These are phyloP conservation scores for Cryptococcus amylolentus DNA, from an alignment of 1,284 basidiomycete species.

Conservation along the genomic window DNA sequence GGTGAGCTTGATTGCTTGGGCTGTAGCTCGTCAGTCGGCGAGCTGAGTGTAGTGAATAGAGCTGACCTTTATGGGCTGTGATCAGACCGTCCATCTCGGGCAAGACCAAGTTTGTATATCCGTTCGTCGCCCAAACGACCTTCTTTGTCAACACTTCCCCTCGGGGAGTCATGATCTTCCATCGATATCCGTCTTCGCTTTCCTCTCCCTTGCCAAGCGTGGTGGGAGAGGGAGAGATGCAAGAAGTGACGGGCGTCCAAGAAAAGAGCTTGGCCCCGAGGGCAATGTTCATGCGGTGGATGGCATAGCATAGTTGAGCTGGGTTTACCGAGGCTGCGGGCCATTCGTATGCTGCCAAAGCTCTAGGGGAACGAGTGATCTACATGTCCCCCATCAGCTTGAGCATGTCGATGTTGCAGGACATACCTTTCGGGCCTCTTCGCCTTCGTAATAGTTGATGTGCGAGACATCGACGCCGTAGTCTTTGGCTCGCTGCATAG, in stretches of 20 bases:
- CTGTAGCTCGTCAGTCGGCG: conserved; percentile 6
- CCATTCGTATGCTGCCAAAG: conserved; percentile 20
- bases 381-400: neutral
- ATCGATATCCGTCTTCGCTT: conserved; percentile 3
- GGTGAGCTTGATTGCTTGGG: conserved; percentile 36
- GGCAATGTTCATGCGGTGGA: conserved; percentile 18
- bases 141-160: conserved; percentile 22
- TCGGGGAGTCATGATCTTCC: conserved; percentile 31
- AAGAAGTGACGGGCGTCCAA: conserved; percentile 15
- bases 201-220: neutral
- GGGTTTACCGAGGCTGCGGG: conserved; percentile 38
- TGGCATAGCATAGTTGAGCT: conserved; percentile 30
- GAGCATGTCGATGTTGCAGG: neutral
- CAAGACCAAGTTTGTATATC: conserved; percentile 24
- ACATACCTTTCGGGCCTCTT: conserved; percentile 16
- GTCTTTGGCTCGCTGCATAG: conserved; percentile 15
- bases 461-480: conserved; percentile 4
- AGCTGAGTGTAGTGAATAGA: neutral
- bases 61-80: conserved; percentile 18
- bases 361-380: conserved; percentile 4
- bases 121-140: conserved; percentile 36
- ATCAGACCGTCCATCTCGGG: conserved; percentile 28
- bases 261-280: conserved; percentile 24
- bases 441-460: conserved; percentile 8
- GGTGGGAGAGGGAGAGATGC: no score